Base-by-base conservation (phyloP, 352 stramenopile genomes). In the Globisporangium canariense region DNA sequence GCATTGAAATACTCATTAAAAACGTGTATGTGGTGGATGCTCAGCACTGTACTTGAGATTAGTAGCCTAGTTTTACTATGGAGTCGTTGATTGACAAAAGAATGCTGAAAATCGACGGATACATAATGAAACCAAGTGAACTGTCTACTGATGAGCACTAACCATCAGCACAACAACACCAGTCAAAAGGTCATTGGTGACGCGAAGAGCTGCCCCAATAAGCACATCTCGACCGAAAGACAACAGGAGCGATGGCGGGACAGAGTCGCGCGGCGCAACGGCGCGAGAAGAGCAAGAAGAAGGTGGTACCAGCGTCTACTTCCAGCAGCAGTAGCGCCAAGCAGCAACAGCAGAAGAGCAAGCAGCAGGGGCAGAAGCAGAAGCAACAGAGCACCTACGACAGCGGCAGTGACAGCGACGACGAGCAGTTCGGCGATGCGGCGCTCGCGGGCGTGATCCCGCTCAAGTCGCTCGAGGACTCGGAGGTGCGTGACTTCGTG, bases 401-500 rank as follows among this genome's bases (percentile, higher is more conserved):
- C 13, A 79, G 75, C 65, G 74, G 79, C 73, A 77, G 64, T 46
- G 82, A 88, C 66, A 76, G 65, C 22, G 71, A 75, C 58, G 71
- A 66, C 49, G 51, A 59, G 34, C 54, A 57, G 30, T 59, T 64
- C 41, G 66, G 61, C 28, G 70, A 77, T 58, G 57, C 54, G 14
- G 79, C 76, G 46, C 64, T 55, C 38, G 66, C 54, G 3, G 67
- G 54, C 3, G 64, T 70, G 11, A 79, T 93, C 50, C 84, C 84
- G 59, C 59, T 93, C 38, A 65, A 79, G 69, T 93, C 85, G 32
- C 74, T 93, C 43, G 85, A 93, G 60, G 65, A 81, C 38, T 78
- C 69, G 60, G 69, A 56, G 0, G 82, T 93, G 52, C 77, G 78
- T 47, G 85, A 93, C 61, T 90, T 93, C 60, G 62, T 81, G 32